Evolutionary conservation across 495 filamentous ascomycete genomes (phyloP), one percentile per base, ranked within the genome.

Genomic region (Mytilinidion resinicola): DNA sequence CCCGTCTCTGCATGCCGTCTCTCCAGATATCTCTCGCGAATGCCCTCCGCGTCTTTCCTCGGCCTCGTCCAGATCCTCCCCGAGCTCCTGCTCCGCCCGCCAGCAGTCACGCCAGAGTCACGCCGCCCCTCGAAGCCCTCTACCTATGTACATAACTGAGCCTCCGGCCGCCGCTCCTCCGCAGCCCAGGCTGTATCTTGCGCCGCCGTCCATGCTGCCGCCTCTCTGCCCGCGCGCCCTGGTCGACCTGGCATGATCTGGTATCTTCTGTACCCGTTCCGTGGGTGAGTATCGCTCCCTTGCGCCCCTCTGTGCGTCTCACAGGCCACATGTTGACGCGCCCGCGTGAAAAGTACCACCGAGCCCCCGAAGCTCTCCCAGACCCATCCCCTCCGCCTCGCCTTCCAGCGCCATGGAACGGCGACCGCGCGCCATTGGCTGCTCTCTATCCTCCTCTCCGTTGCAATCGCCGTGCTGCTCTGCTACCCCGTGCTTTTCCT

Each of bases 401-500:
- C 75, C 41, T 87, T 89, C 68, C 74, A 82, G 51, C 76, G 74
- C 55, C 83, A 86, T 72, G 86, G 84, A 49, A 80, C 75, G 55
- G 75, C 76, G 47, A 78, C 84, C 25, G 83, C 86, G 19, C 78
- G 83, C 35, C 84, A 87, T 74, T 85, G 86, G 61, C 76, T 86
- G 21, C 73, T 79, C 4, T 82, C 82, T 15, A 78, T 90, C 58
- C 73, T 88, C 43, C 67, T 84, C 46, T 86, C 84, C 14, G 77
- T 82, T 41, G 80, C 78, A n/a, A 73, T 83, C 37, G 82, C 82
- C 21, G 75, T 84, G 20, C 44, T 82, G 39, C 78, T 88, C 21
- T 78, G 83, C 60, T 89, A 86, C 62, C 84, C 85, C 12, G 79
- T 85, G 39, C 76, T 84, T 25, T 85, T 86, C 62, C 78, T 89